These are phyloP conservation scores for Barnettozyma populi DNA, from an alignment of 805 yeast genomes.

Conservation along the genomic window DNA sequence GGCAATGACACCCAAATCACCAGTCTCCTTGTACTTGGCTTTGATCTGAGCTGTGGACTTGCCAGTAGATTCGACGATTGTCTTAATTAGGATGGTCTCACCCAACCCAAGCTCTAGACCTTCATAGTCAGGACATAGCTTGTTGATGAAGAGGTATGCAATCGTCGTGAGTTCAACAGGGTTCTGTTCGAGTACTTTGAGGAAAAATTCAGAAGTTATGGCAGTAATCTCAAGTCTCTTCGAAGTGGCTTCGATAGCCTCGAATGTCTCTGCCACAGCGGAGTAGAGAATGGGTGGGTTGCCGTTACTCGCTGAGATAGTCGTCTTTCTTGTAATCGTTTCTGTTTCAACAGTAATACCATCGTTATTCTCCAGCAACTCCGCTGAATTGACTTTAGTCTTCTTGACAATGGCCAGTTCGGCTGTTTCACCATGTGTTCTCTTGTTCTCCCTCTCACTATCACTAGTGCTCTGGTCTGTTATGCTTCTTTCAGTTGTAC, in stretches of 20 bases:
- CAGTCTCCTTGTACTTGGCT: slow-evolving; percentile 68
- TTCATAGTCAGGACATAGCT: slow-evolving; percentile 93
- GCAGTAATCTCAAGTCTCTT: slow-evolving; percentile 80
- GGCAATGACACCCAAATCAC: slow-evolving; percentile 91
- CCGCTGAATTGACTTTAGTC: slow-evolving; percentile 9
- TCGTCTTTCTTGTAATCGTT: neutral
- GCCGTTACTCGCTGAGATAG: neutral
- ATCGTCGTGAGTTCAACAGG: slow-evolving; percentile 57
- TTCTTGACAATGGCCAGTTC: slow-evolving; percentile 10
- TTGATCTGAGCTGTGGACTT: slow-evolving; percentile 65
- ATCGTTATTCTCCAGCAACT: too few species aligned
- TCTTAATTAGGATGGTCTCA: slow-evolving; percentile 80
- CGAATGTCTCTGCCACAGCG: slow-evolving; percentile 57
- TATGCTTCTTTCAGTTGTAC: too few species aligned
- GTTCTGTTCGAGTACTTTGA: slow-evolving; percentile 51
- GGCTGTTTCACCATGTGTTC: neutral
- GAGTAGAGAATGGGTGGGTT: slow-evolving; percentile 30
- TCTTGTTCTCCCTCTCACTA: neutral
- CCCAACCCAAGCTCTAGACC: slow-evolving; percentile 93
- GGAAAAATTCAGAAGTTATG: slow-evolving; percentile 66
- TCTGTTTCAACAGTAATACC: neutral
- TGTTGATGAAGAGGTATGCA: slow-evolving; percentile 80
- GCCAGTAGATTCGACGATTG: slow-evolving; percentile 88
- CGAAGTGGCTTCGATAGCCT: slow-evolving; percentile 70
- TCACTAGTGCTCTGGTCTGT: neutral